Conservation (phyloP, 1,284 basidiomycete genomes). For the Takashimella tepidaria region DNA sequence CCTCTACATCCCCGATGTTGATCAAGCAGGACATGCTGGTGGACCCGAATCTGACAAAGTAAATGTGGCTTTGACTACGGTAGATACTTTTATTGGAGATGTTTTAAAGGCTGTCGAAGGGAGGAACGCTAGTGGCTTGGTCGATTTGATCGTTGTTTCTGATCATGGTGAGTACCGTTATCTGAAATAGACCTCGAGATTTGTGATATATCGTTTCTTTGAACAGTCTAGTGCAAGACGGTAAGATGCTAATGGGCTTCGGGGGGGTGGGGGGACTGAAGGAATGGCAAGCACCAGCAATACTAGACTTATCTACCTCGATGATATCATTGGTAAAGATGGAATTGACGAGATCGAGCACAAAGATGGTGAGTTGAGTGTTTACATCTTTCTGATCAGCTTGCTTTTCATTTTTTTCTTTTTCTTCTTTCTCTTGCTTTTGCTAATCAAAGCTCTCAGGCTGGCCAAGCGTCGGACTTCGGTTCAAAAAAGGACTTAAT, state of each 20-base stretch:
- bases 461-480: slow-evolving; percentile 78
- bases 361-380: slow-evolving; percentile 62
- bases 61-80: slow-evolving; percentile 60
- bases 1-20: slow-evolving; percentile 54
- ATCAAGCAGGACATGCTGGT: slow-evolving; percentile 59
- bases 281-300: slow-evolving; percentile 81
- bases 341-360: slow-evolving; percentile 61
- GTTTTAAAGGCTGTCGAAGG: slow-evolving; percentile 59
- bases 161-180: slow-evolving; percentile 62
- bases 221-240: too few relatives aligned
- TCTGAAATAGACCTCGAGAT: background rate
- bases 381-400: too few relatives aligned
- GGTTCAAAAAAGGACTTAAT: slow-evolving; percentile 62
- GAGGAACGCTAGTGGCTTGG: slow-evolving; percentile 74
- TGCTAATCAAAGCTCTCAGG: slow-evolving; percentile 50
- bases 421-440: too few relatives aligned
- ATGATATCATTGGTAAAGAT: slow-evolving; percentile 70
- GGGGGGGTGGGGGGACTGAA: too few relatives aligned
- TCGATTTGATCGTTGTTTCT: slow-evolving; percentile 83
- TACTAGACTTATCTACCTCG: slow-evolving; percentile 69
- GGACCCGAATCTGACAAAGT: slow-evolving; percentile 70
- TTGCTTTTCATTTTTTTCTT: too few relatives aligned
- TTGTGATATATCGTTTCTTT: background rate
- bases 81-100: slow-evolving; percentile 70
- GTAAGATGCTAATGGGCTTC: too few relatives aligned